Evolutionary conservation across 2,329 filamentous ascomycete genomes (phyloP).

Genomic region (Fusarium begoniae): DNA sequence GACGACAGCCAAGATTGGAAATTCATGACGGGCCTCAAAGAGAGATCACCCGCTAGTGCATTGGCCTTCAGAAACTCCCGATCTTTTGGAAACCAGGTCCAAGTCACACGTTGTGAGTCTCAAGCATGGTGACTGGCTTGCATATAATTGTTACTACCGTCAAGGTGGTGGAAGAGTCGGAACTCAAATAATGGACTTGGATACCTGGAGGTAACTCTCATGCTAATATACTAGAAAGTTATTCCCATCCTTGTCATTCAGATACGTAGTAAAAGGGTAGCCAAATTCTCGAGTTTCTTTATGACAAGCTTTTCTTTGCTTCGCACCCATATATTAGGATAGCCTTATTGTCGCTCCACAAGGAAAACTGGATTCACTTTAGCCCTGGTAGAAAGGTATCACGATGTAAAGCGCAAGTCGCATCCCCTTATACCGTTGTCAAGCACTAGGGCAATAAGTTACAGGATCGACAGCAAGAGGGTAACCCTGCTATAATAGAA

Average conservation of each 20-base stretch:
- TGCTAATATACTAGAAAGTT: not conserved
- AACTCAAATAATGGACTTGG: not conserved
- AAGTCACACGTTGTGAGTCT: not conserved
- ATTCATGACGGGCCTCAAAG: conserved; percentile 27
- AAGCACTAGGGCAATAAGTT: not conserved
- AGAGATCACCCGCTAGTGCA: not conserved
- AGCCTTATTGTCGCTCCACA: not conserved
- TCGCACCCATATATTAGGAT: not conserved
- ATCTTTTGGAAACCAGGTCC: not conserved
- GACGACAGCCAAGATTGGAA: not conserved
- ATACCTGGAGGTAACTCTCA: not conserved
- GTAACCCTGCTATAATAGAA: not conserved
- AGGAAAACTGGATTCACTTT: not conserved
- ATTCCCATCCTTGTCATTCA: not conserved
- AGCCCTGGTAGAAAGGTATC: not conserved
- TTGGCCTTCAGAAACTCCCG: conserved; percentile 2
- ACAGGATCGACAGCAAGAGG: not conserved
- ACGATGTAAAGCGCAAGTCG: not conserved
- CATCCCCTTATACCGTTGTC: not conserved
- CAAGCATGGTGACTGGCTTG: not conserved
- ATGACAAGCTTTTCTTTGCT: not conserved
- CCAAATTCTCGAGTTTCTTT: not conserved
- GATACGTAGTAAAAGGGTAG: not conserved
- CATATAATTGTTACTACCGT: not conserved
- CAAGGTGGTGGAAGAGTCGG: not conserved